These are phyloP conservation scores for Rhizomucor miehei DNA, from an alignment of 371 early-diverging fungal genomes.

Conservation along the genomic window DNA sequence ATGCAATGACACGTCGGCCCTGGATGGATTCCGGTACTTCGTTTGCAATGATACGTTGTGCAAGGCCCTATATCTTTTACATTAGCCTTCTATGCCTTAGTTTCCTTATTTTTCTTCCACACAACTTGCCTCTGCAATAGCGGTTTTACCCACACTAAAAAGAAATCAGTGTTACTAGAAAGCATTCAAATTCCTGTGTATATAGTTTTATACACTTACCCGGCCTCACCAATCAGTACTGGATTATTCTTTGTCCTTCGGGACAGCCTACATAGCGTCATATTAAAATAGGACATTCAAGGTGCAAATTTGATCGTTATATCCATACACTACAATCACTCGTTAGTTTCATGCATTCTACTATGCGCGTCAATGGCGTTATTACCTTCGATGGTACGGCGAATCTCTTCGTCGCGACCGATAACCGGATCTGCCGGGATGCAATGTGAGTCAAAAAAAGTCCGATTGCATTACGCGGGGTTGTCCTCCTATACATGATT, in stretches of 20 bases:
- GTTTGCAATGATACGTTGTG: slow-evolving; percentile 79
- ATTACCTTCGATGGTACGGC: slow-evolving; percentile 76
- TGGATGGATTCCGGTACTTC: slow-evolving; percentile 78
- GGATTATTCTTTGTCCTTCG: slow-evolving; percentile 92
- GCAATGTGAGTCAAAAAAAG: slow-evolving; percentile 5
- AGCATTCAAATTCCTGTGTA: background rate
- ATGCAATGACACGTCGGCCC: slow-evolving; percentile 69
- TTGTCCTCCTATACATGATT: slow-evolving; percentile 11
- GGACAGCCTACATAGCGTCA: slow-evolving; percentile 35
- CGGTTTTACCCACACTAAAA: slow-evolving; percentile 57
- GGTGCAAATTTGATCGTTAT: too few relatives aligned
- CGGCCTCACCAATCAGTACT: slow-evolving; percentile 83
- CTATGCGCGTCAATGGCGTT: background rate
- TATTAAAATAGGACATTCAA: too few relatives aligned
- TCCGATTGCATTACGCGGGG: slow-evolving; percentile 17
- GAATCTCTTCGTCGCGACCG: slow-evolving; percentile 71
- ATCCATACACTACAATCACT: slow-evolving; percentile 23
- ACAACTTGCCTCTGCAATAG: slow-evolving; percentile 43
- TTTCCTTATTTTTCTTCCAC: background rate
- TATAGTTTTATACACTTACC: slow-evolving; percentile 28
- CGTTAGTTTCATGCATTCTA: slow-evolving; percentile 1
- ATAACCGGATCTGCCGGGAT: slow-evolving; percentile 75
- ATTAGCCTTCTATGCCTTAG: background rate
- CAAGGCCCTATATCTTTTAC: slow-evolving; percentile 54
- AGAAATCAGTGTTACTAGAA: background rate